Base-by-base conservation (phyloP, 768 basidiomycete genomes). In the Cytidiella melzeri region DNA sequence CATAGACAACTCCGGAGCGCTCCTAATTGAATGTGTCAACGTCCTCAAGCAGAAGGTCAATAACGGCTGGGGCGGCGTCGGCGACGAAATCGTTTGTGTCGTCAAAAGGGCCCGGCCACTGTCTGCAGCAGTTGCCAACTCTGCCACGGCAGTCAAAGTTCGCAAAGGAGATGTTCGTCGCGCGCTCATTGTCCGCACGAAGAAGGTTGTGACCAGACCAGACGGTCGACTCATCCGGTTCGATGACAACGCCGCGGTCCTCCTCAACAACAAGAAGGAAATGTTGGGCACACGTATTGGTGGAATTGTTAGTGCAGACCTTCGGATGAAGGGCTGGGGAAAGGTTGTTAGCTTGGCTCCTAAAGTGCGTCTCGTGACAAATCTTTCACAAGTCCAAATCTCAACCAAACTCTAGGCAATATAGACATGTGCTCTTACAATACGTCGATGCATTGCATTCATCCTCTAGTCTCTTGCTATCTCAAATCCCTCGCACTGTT, bases 1-100 rank as follows among this genome's bases (percentile, higher is more conserved):
- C 56, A 96, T 98, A 66, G 95, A 98, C 74, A 98, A 98, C 68
- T 93, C 95, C 5, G 95, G 95, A 26, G 94, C 92, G 5, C 76
- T 97, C 54, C 72, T 95, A 53, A 84, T 93, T 37, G 95, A 97
- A 73, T 96, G 93, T 62, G 91, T 98, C 64, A 96, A 97, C 67
- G 82, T 98, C 24, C 75, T 96, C 50, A 97, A 97, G 68, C 83
- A 90, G 64, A 98, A 97, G 68, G 90, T 92, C 59, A 94, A 90
- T 65, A 89, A 92, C 58, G 94, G 94, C 39, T 90, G 89, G 81
- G 95, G 92, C 27, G 76, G 80, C 26, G 88, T 92, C 13, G 94
- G 94, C 41, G 94, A 97, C 69, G 92, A 95, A 66, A 92, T 96
- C 53, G 92, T 95, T 57, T 92, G 92, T 50, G 92, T 98, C 49